A percentile compares a stretch with the other conserved stretches of the same genome.
phyloP scores from a whole-genome alignment of 768 basidiomycete species.

The Pulveroboletus sp. region DNA sequence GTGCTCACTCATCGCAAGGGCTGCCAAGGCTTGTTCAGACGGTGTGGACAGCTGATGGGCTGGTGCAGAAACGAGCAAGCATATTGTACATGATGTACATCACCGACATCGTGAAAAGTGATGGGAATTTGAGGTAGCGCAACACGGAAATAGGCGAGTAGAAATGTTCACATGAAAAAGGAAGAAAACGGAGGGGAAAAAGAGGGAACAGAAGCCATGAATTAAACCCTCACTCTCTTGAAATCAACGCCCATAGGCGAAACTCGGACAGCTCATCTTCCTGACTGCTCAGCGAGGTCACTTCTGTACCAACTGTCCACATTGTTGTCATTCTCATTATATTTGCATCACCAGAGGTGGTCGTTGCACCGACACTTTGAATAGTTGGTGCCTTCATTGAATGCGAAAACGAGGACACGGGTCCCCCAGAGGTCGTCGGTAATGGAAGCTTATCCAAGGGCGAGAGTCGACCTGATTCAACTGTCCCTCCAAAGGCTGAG shows the following conservation, averaged over 20 bases:
- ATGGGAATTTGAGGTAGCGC: conserved; percentile 8
- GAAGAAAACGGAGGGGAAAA: too few species aligned
- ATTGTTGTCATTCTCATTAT: conserved; percentile 23
- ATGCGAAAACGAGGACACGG: conserved; percentile 31
- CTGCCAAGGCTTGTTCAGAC: too few species aligned
- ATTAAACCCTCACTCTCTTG: too few species aligned
- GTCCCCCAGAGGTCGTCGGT: conserved; percentile 10
- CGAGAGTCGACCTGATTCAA: conserved; percentile 20
- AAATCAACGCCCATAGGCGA: too few species aligned
- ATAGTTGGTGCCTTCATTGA: conserved; percentile 28
- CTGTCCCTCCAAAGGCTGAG: conserved; percentile 43
- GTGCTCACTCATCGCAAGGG: too few species aligned
- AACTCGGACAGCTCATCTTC: too few species aligned
- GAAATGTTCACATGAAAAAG: not conserved
- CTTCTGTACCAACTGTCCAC: conserved; percentile 13
- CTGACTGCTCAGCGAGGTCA: not conserved
- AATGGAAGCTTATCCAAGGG: conserved; percentile 19
- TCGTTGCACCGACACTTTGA: conserved; percentile 29
- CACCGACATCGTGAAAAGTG: not conserved
- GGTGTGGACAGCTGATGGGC: too few species aligned
- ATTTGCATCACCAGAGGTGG: conserved; percentile 30
- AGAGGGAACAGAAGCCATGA: too few species aligned
- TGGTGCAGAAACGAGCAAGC: too few species aligned
- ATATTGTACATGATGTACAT: too few species aligned
- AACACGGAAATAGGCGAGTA: not conserved